A percentile compares a stretch with the other conserved stretches of the same genome.
Evolutionary conservation across 1,284 basidiomycete species (phyloP).

Genomic region (Rhodotorula sp.): DNA sequence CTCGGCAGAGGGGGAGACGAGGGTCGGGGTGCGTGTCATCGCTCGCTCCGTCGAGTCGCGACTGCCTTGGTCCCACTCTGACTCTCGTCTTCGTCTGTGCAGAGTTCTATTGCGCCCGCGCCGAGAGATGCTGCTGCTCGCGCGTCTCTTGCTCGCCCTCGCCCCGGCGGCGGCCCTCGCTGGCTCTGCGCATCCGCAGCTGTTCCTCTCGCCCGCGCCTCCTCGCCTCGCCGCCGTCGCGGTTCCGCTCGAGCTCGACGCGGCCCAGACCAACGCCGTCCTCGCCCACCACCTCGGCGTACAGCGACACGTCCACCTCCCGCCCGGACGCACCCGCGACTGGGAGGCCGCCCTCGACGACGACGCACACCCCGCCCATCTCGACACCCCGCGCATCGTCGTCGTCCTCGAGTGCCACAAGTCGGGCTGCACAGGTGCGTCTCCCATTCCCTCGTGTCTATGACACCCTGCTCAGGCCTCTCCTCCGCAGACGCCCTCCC

Average conservation of each 20-base stretch:
- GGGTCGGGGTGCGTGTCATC: too few species aligned
- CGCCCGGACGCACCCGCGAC: too few species aligned
- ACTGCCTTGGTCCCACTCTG: too few species aligned
- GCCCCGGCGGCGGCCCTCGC: background rate
- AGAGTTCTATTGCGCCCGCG: too few species aligned
- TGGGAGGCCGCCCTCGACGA: constrained; percentile 9
- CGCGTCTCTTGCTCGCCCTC: background rate
- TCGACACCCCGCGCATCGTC: constrained; percentile 8
- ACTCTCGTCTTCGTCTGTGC: too few species aligned
- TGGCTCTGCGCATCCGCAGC: background rate
- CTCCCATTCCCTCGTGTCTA: too few species aligned
- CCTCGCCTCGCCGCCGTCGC: background rate
- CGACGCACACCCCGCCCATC: background rate
- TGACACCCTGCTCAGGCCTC: too few species aligned
- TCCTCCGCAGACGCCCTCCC: constrained; percentile 1
- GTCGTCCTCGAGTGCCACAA: constrained; percentile 37
- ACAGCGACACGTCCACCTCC: background rate
- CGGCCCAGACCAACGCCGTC: constrained; percentile 38
- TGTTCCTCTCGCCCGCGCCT: constrained; percentile 13
- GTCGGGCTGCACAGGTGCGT: constrained; percentile 18
- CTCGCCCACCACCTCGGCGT: constrained; percentile 40
- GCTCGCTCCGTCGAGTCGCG: too few species aligned
- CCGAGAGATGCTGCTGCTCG: background rate
- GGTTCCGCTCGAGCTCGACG: constrained; percentile 1
- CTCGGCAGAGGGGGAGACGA: too few species aligned